phyloP scores from a whole-genome alignment of 78 protist species.

The Monocercomonoides exilis region DNA sequence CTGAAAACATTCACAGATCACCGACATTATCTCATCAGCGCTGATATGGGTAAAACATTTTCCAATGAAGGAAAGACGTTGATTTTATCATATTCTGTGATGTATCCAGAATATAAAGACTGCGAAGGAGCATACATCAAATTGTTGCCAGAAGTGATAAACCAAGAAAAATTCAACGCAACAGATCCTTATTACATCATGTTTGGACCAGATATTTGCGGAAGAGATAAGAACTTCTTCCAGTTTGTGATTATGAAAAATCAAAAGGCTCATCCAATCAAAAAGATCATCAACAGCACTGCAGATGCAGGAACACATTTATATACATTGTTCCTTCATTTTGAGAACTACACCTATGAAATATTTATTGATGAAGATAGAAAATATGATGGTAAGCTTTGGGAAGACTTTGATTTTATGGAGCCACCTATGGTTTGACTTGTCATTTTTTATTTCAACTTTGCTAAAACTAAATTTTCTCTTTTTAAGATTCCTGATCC shows the following conservation, averaged over 20 bases:
- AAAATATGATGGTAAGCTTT: constrained; percentile 65
- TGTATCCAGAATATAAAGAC: constrained; percentile 74
- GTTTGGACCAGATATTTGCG: constrained; percentile 96
- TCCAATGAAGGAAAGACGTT: constrained; percentile 17
- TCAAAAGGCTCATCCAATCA: constrained; percentile 66
- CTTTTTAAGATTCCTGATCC: constrained; percentile 80
- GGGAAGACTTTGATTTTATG: constrained; percentile 4
- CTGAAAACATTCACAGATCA: neutral
- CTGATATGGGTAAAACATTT: constrained; percentile 11
- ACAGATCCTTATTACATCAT: constrained; percentile 65
- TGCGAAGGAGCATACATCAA: constrained; percentile 84
- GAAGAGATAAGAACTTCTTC: constrained; percentile 49
- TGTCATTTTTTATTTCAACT: constrained; percentile 52
- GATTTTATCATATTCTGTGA: constrained; percentile 64
- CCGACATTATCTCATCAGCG: constrained; percentile 19
- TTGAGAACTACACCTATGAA: constrained; percentile 81
- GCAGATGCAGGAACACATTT: constrained; percentile 82
- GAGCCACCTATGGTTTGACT: neutral
- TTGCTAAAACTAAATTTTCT: constrained; percentile 68
- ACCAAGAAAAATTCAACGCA: constrained; percentile 58
- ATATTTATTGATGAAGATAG: constrained; percentile 71
- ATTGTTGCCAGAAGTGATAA: constrained; percentile 60
- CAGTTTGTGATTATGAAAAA: constrained; percentile 82
- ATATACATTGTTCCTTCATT: constrained; percentile 81
- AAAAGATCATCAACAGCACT: constrained; percentile 41